Evolutionary conservation across 768 basidiomycete genomes (phyloP), one percentile per base, ranked within the genome.

Genomic region (Chalciporus sphaerocephalus): DNA sequence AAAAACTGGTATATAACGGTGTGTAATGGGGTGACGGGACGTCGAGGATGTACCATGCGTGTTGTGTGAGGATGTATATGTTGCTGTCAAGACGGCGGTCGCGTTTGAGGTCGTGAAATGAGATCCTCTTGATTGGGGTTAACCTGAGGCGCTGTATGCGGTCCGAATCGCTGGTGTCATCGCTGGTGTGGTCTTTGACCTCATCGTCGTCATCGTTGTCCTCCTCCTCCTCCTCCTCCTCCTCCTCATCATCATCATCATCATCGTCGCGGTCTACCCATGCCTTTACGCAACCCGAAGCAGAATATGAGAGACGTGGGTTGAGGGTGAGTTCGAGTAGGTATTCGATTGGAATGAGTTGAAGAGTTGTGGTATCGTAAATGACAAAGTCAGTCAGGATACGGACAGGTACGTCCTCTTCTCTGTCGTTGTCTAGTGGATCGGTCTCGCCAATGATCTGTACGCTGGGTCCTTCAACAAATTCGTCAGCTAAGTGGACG

Each of bases 31-130:
- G 36, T 0, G 78, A 72, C 0, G 85, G 82, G 2, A 50, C 47
- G 10, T 73, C 70, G 2, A 88, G 69, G 44, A 87, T 82, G 50
- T 88, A 88, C 85, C 85, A 88, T 0, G 85, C 83, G 59, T 65
- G 59, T 35, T 69, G 36, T 0, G 86, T 87, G 36, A 75, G 72
- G 22, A 88, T 62, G 48, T 82, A 87, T 2, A 87, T 74, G 48
- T 80, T 78, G 18, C 85, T 65, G 50, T 83, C 79, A 9, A 81
- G 51, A 38, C 48, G 32, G 7, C 54, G 53, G 17, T 34, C 48
- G 43, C 53, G 23, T 56, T 50, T 44, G 59, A 61, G 32, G 51
- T 73, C 55, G 54, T 84, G 80, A 20, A 76, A 47, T 34, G 69
- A 72, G 44, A 82, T 62, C 38, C 75, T 74, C 5, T 73, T 46